Evolutionary conservation across 805 yeast species (phyloP), one percentile per base, ranked within the genome.

Genomic region (Wickerhamomyces sydowiorum): DNA sequence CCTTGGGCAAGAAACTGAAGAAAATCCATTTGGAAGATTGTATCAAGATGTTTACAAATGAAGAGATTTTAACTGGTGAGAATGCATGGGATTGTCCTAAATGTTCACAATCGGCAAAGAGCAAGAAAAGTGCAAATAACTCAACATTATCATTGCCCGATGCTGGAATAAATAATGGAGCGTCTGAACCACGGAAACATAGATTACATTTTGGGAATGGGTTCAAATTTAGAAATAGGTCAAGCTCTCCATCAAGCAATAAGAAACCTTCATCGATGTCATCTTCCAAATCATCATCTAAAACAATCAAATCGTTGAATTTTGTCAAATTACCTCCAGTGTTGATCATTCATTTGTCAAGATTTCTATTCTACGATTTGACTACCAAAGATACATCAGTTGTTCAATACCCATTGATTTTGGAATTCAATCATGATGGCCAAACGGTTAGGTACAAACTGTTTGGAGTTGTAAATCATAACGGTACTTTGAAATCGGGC

Each of bases 31-130:
- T 85, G 41, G 77, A 82, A 36, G 87, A 83, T 43, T 78, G 89
- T 50, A 73, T 85, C 34, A 62, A 68, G 25, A 68, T 79, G 54
- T 83, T 76, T 54, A 76, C 85, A 0, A 67, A 71, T 40, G 80
- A 78, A 44, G 95, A 85, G 57, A 68, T 79, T 4, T 61, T 85
- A 39, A 69, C 71, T 7, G 83, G 87, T 21, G 90, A 81, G 7
- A 84, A 85, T 61, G 86, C 93, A 1, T 85, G 95, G 95, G 76
- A 81, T 48, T 85, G 95, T 65, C 90, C 93, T 7, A 75, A 78
- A 41, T 85, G 95, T 64, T 46, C 51, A 20, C 25, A 13, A 18
- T 12, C 4, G 29, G 23, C 17, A 8, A 45, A 45, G 27, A 40
- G 21, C n/a, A 38, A 45, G 21, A 23, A 35, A 9, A 17, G 37